Evolutionary conservation across 2,329 filamentous ascomycete species (phyloP), one percentile per base, ranked within the genome.

Genomic region (Coniochaeta sp.): DNA sequence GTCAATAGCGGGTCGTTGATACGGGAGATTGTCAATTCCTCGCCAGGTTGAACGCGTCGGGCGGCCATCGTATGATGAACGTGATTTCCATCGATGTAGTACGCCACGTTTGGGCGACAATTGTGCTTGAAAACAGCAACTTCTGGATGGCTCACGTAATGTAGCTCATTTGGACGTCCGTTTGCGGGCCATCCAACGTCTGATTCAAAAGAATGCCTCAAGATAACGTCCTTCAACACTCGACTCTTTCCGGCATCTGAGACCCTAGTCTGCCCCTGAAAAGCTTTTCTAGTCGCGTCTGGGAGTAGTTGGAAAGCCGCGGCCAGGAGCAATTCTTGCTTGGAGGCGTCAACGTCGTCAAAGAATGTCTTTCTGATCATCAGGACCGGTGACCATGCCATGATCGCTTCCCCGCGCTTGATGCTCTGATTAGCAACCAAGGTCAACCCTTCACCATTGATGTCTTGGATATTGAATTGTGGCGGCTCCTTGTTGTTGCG

Each of bases 61-160:
- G 71, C 74, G 1, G 70, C 72, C 3, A 69, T 70, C 1, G 74
- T 69, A 6, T 67, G 68, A 52, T 76, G 70, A 6, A 71, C 69
- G 3, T 76, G 61, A 9, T 65, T 50, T 0, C 62, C 44, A 58
- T 76, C 72, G 17, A 77, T 64, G 54, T 74, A 67, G 58, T 61
- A 69, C 1, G 67, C 69, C 11, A 75, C 72, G 61, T 77, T 77
- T 1, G 76, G 73, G 28, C 74, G 76, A 63, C 76, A 79, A 24
- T 72, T 74, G 66, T 78, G 76, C 59, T 74, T 74, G 14, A 77
- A 52, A 1, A 71, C 58, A 19, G 68, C 64, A 0, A 71, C 68
- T 64, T 78, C 74, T 0, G 75, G 75, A 60, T 73, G 77, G 50
- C 64, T 64, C 58, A 61, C 63, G 40, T 63, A 66, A 61, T 71